Percentiles rank a stretch among this genome's conserved stretches.
phyloP scores from a whole-genome alignment of 495 filamentous ascomycete species.

The Eremomyces bilateralis region DNA sequence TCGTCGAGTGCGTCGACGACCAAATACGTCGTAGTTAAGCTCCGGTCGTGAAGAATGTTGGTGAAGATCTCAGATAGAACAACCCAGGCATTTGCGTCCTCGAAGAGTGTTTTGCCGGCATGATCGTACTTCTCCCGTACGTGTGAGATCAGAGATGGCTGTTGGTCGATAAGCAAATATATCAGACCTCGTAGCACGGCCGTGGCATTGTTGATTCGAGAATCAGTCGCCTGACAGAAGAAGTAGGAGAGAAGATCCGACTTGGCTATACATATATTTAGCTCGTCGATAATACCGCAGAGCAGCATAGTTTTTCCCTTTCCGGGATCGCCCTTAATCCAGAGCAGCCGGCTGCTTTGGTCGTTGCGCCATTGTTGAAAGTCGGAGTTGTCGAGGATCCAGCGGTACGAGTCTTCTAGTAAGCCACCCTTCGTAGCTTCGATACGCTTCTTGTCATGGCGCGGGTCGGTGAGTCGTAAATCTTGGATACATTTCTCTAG shows the following conservation, averaged over 20 bases:
- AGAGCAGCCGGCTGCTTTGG: slow-evolving; percentile 16
- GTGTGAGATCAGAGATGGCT: slow-evolving; percentile 16
- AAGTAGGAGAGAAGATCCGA: slow-evolving; percentile 1
- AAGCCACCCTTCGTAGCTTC: slow-evolving; percentile 21
- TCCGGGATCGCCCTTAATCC: slow-evolving; percentile 22
- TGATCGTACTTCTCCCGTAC: slow-evolving; percentile 11
- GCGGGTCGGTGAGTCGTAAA: slow-evolving; percentile 1
- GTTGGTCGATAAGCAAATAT: slow-evolving; percentile 16
- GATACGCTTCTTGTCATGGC: slow-evolving; percentile 19
- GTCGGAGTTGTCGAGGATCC: slow-evolving; percentile 20
- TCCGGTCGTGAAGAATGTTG: slow-evolving; percentile 16
- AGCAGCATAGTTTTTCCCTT: slow-evolving; percentile 18
- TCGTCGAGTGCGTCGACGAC: slow-evolving; percentile 4
- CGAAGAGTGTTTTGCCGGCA: slow-evolving; percentile 14
- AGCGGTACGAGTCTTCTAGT: slow-evolving; percentile 20
- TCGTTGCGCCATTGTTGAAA: slow-evolving; percentile 18
- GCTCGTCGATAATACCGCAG: slow-evolving; percentile 2
- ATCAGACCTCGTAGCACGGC: slow-evolving; percentile 21
- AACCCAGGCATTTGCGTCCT: slow-evolving; percentile 17
- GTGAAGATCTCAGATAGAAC: slow-evolving; percentile 13
- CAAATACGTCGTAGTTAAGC: slow-evolving; percentile 12
- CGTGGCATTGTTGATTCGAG: slow-evolving; percentile 17
- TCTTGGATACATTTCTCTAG: slow-evolving; percentile 1
- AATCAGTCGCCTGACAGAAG: slow-evolving; percentile 7
- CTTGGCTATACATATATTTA: background rate